Evolutionary conservation across 768 basidiomycete species (phyloP).

Genomic region (Agaricus blazei): DNA sequence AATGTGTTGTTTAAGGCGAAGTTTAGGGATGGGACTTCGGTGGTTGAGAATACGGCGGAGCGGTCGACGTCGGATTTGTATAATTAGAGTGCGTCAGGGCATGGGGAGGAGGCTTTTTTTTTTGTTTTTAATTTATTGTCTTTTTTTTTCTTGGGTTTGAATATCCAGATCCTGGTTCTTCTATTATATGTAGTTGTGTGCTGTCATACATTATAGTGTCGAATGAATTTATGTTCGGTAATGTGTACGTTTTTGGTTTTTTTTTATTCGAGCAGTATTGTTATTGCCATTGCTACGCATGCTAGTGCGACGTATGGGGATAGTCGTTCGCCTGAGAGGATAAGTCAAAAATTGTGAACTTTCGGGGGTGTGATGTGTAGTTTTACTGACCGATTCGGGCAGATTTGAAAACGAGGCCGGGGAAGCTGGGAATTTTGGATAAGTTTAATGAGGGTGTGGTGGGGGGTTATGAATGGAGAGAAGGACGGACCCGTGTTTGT

Average conservation of each 20-base stretch:
- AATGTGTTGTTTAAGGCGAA: conserved; percentile 92
- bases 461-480: not conserved
- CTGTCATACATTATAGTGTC: conserved; percentile 3
- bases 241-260: conserved; percentile 18
- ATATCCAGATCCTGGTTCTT: not conserved
- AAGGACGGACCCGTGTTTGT: conserved; percentile 85
- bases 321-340: conserved; percentile 74
- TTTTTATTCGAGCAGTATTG: conserved; percentile 42
- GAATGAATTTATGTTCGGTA: conserved; percentile 16
- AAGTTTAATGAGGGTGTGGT: not conserved
- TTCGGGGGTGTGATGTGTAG: not conserved
- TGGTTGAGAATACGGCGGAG: conserved; percentile 78
- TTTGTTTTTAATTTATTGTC: too few species aligned
- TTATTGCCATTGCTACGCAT: conserved; percentile 88
- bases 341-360: not conserved
- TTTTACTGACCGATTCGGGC: conserved; percentile 80
- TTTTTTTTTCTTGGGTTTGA: too few species aligned
- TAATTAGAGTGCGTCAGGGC: conserved; percentile 20
- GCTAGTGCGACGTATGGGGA: conserved; percentile 95
- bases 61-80: conserved; percentile 52
- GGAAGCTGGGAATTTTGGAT: conserved; percentile 50
- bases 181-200: conserved; percentile 18
- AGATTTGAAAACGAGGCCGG: conserved; percentile 91
- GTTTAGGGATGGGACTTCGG: conserved; percentile 90
- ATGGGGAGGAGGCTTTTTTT: not conserved